Evolutionary conservation across 1,284 basidiomycete genomes (phyloP).

Genomic region (Microbotryomycetes sp.): DNA sequence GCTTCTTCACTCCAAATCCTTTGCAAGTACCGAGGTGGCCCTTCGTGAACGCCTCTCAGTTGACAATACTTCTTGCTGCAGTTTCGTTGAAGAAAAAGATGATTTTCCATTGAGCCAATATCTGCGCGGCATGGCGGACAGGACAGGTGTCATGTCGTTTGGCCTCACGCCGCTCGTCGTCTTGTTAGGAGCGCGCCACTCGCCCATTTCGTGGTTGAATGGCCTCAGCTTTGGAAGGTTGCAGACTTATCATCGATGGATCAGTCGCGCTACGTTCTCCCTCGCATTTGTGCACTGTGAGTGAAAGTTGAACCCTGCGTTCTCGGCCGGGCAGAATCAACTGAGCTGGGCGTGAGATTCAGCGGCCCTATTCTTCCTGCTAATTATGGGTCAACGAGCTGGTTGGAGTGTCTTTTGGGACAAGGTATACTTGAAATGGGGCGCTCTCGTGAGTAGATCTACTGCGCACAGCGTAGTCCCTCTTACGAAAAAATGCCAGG

Average conservation of each 20-base stretch:
- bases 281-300: slow-evolving; percentile 35
- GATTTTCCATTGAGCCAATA: neutral
- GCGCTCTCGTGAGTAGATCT: neutral
- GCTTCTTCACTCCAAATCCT: neutral
- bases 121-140: slow-evolving; percentile 30
- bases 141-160: slow-evolving; percentile 34
- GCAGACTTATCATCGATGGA: slow-evolving; percentile 40
- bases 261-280: slow-evolving; percentile 35
- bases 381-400: neutral
- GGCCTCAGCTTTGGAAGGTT: slow-evolving; percentile 35
- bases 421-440: neutral
- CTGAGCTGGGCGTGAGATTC: no score
- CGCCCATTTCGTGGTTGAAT: slow-evolving; percentile 35
- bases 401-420: neutral
- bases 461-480: neutral
- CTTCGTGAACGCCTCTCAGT: neutral
- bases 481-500: neutral
- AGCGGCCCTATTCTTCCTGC: neutral
- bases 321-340: no score
- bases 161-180: slow-evolving; percentile 37
- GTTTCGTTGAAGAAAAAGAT: neutral
- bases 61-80: neutral
- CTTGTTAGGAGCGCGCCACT: slow-evolving; percentile 39
- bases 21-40: neutral
- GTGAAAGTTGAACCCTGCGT: no score